Evolutionary conservation across 1,284 basidiomycete genomes (phyloP).

Genomic region (Phlebopus sp.): DNA sequence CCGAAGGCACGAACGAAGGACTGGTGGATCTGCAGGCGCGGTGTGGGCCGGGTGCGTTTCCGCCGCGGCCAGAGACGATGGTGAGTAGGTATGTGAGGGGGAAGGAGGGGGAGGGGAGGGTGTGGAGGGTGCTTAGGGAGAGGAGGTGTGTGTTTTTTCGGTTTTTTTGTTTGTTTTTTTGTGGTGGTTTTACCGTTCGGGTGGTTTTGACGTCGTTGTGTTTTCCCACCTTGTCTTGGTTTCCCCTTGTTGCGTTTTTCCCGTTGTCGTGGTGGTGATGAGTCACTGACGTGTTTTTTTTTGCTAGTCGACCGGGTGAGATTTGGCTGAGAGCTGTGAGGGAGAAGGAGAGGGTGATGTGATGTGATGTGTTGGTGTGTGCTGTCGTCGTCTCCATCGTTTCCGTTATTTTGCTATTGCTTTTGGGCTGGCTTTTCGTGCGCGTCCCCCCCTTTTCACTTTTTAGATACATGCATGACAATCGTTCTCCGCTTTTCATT

Average conservation of each 20-base stretch:
- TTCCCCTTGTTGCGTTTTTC: too few relatives aligned
- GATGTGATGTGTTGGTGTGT: slow-evolving; percentile 30
- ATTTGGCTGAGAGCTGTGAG: slow-evolving; percentile 72
- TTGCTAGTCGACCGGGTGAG: slow-evolving; percentile 78
- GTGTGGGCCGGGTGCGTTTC: slow-evolving; percentile 63
- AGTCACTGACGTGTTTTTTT: slow-evolving; percentile 31
- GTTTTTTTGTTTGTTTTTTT: too few relatives aligned
- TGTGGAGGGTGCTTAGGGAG: slow-evolving; percentile 72
- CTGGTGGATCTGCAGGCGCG: slow-evolving; percentile 73
- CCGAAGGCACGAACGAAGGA: slow-evolving; percentile 80
- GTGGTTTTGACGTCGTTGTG: too few relatives aligned
- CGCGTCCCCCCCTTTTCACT: too few relatives aligned
- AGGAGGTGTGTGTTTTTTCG: slow-evolving; percentile 54
- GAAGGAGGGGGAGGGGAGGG: slow-evolving; percentile 48
- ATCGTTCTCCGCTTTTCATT: too few relatives aligned
- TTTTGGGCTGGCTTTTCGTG: too few relatives aligned
- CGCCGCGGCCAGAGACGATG: slow-evolving; percentile 44
- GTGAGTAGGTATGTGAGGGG: slow-evolving; percentile 30
- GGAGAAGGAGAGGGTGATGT: slow-evolving; percentile 55
- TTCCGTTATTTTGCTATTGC: too few relatives aligned
- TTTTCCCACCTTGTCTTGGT: too few relatives aligned
- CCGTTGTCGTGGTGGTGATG: slow-evolving; percentile 6
- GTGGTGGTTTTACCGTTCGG: too few relatives aligned
- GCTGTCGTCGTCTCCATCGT: background rate
- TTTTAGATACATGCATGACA: too few relatives aligned